A percentile compares a stretch with the other conserved stretches of the same genome.
phyloP scores from a whole-genome alignment of 1,284 basidiomycete genomes.

The Sanghuangporus weigelae region DNA sequence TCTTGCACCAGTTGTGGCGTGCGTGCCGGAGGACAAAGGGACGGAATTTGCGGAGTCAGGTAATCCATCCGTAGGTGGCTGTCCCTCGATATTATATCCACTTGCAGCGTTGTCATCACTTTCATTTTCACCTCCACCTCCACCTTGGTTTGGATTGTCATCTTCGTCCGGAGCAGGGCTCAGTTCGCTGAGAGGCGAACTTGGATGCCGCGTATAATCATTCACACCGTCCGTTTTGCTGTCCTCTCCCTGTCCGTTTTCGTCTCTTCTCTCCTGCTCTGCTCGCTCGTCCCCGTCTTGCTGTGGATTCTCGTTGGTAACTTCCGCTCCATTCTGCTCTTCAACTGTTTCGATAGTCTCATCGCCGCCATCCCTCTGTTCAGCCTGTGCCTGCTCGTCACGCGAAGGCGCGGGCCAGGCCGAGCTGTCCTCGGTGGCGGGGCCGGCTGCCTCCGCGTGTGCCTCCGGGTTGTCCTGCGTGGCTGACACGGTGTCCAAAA shows the following conservation, averaged over 20 bases:
- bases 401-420: slow-evolving; percentile 6
- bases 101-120: not conserved
- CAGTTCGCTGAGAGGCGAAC: slow-evolving; percentile 16
- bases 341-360: not conserved
- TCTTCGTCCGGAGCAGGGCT: slow-evolving; percentile 13
- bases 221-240: not conserved
- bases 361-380: not conserved
- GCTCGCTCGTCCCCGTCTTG: not conserved
- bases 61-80: not conserved
- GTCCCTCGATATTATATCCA: not conserved
- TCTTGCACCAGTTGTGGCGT: not conserved
- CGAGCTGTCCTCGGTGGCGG: not conserved
- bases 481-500: not conserved
- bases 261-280: not conserved
- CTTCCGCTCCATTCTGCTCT: not conserved
- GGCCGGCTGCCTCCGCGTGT: not conserved
- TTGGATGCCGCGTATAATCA: slow-evolving; percentile 2
- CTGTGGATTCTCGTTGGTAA: not conserved
- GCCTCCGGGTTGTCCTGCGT: slow-evolving; percentile 2
- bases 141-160: slow-evolving; percentile 3
- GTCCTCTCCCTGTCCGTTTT: not conserved
- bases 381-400: not conserved
- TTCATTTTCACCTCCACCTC: not conserved
- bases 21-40: not conserved
- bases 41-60: not conserved